Base-by-base conservation (phyloP, 345 rosid genomes). In the Euphorbia lathyris region DNA sequence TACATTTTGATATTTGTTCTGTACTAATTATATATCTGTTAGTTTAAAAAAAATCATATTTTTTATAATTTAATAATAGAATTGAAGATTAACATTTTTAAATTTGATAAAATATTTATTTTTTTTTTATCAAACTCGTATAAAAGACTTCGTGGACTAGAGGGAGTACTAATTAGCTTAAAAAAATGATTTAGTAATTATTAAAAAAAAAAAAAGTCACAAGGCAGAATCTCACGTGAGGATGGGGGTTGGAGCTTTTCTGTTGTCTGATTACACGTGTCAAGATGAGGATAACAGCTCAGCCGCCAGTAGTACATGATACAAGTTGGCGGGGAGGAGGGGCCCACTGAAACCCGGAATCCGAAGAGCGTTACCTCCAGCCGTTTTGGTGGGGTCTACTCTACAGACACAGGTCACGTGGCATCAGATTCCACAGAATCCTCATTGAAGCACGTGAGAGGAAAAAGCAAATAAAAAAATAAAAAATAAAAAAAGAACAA, bases 151-250 rank as follows among this genome's bases (percentile, higher is more conserved):
- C n/a, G n/a, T n/a, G n/a, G n/a, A n/a, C n/a, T n/a, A n/a, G n/a
- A n/a, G n/a, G n/a, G n/a, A n/a, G n/a, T n/a, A 34, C 38, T 34
- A 34, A 34, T 34, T 34, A 34, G 7, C 3, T 2, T 34, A 7
- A 2, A 34, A 34, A 2, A 7, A 2, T 2, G 38, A 34, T 34
- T 34, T 34, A 34, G 4, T 34, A 34, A 34, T 34, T 50, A 17
- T n/a, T 1, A 32, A 1, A 12, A 27, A 43, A 29, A 58, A 9
- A 27, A 16, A 19, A 29, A 51, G 14, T 12, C 43, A 48, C 40
- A 73, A 60, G 67, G 71, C 60, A 45, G 60, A 60, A 67, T 67
- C 68, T 61, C 19, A 30, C 66, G 17, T 40, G 69, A 3, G 30
- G 50, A 47, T 25, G 38, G 38, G 38, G 38, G 38, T 34, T 34